Evolutionary conservation across 352 stramenopile genomes (phyloP).

Genomic region (Pythium insidiosum): DNA sequence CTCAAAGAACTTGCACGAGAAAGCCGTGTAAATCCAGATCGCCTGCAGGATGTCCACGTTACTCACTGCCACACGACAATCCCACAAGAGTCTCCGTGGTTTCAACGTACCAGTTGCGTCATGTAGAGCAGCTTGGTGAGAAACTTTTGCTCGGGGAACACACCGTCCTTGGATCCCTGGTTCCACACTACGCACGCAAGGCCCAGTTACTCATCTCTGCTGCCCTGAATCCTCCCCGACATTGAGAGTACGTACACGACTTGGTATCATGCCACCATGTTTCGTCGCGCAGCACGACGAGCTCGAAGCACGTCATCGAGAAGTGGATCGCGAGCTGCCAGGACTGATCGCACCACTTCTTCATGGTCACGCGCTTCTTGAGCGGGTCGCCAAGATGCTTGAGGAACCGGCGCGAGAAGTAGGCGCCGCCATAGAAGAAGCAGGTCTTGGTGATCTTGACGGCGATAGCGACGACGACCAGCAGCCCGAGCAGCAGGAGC

Average conservation of each 20-base stretch:
- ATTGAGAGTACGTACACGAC: conserved; percentile 33
- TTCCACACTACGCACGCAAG: conserved; percentile 52
- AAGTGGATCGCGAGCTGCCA: conserved; percentile 83
- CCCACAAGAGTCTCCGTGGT: background rate
- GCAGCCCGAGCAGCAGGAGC: conserved; percentile 44
- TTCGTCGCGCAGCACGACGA: conserved; percentile 72
- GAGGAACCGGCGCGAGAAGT: conserved; percentile 73
- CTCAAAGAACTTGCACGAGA: conserved; percentile 86
- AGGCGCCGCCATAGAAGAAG: conserved; percentile 54
- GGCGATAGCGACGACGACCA: conserved; percentile 61
- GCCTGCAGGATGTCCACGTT: conserved; percentile 22
- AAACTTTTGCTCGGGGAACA: conserved; percentile 79
- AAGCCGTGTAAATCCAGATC: conserved; percentile 87
- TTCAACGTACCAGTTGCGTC: conserved; percentile 50
- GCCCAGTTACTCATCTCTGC: conserved; percentile 1
- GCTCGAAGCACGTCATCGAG: conserved; percentile 80
- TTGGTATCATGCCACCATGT: conserved; percentile 84
- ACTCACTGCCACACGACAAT: too few relatives aligned
- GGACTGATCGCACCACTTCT: conserved; percentile 87
- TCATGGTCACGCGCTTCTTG: conserved; percentile 74
- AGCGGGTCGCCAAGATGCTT: conserved; percentile 76
- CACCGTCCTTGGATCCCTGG: conserved; percentile 50
- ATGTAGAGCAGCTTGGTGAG: conserved; percentile 80
- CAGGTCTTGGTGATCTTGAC: conserved; percentile 59
- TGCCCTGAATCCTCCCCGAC: background rate